Conservation (phyloP, 768 basidiomycete species). For the Lenzites betulinus region DNA sequence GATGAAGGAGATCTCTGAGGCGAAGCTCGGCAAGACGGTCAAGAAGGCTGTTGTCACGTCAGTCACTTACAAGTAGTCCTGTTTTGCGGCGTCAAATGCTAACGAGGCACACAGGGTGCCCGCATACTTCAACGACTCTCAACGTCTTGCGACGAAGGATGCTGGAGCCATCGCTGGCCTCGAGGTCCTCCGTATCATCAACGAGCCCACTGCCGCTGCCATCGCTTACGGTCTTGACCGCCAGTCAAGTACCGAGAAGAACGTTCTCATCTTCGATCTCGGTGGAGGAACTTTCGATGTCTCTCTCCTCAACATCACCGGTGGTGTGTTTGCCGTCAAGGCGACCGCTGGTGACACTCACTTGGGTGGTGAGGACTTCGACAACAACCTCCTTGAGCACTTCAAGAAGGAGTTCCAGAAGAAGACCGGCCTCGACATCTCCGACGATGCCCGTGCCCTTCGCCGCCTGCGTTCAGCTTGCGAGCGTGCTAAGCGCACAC, state of each 20-base stretch:
- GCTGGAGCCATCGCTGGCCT: constrained; percentile 97
- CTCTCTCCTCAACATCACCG: constrained; percentile 95
- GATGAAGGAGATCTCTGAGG: constrained; percentile 99
- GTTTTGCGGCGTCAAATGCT: constrained; percentile 6
- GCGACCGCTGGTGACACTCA: constrained; percentile 99
- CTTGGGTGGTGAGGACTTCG: constrained; percentile 99
- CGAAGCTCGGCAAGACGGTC: constrained; percentile 97
- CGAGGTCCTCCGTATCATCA: constrained; percentile 99
- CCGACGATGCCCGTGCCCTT: constrained; percentile 94
- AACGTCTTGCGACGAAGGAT: constrained; percentile 98
- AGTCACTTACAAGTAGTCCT: constrained; percentile 36
- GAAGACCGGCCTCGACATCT: constrained; percentile 96
- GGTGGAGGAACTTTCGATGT: constrained; percentile 99
- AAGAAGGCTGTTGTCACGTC: constrained; percentile 99
- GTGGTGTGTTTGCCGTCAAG: constrained; percentile 99
- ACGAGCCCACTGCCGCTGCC: constrained; percentile 99
- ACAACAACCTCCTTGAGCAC: constrained; percentile 96
- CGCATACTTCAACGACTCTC: constrained; percentile 99
- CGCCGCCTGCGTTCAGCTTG: constrained; percentile 95
- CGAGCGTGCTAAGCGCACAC: constrained; percentile 98
- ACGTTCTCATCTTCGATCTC: constrained; percentile 99
- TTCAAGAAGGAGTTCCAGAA: constrained; percentile 99
- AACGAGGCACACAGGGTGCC: constrained; percentile 62
- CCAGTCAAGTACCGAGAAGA: constrained; percentile 93
- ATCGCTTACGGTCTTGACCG: constrained; percentile 98